A percentile compares a stretch with the other conserved stretches of the same genome.
Evolutionary conservation across 225 moss, liverwort and hornwort genomes (phyloP).

Genomic region (Neckera pumila): DNA sequence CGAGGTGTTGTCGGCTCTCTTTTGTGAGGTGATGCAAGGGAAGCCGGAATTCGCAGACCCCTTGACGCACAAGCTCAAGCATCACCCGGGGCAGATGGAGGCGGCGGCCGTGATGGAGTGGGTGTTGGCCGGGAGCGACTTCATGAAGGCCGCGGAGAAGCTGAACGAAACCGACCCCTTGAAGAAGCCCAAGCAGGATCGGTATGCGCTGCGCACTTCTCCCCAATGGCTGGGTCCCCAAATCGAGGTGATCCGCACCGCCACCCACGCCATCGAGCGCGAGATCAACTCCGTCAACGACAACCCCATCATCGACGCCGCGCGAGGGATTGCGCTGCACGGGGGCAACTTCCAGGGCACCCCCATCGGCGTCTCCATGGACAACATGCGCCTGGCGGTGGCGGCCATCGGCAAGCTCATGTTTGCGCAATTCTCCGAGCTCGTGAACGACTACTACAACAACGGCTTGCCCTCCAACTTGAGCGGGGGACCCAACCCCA

Average conservation of each 20-base stretch:
- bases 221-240: background rate
- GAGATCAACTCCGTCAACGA: constrained; percentile 20
- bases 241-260: background rate
- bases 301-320: constrained; percentile 9
- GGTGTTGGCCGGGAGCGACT: background rate
- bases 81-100: background rate
- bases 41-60: background rate
- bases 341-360: constrained; percentile 53
- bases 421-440: constrained; percentile 56
- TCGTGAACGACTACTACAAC: constrained; percentile 58
- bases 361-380: constrained; percentile 57
- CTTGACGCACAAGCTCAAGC: background rate
- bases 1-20: background rate
- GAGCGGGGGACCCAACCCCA: constrained; percentile 35
- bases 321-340: background rate
- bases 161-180: background rate
- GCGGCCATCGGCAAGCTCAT: constrained; percentile 52
- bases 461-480: constrained; percentile 29
- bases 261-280: background rate
- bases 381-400: constrained; percentile 45
- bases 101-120: background rate
- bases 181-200: constrained; percentile 8
- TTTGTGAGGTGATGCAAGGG: background rate
- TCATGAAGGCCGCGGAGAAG: constrained; percentile 5
- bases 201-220: background rate